Percentiles rank a stretch among this genome's conserved stretches.
phyloP scores from a whole-genome alignment of 108 stramenopile genomes.

The Cyclotella atomus region DNA sequence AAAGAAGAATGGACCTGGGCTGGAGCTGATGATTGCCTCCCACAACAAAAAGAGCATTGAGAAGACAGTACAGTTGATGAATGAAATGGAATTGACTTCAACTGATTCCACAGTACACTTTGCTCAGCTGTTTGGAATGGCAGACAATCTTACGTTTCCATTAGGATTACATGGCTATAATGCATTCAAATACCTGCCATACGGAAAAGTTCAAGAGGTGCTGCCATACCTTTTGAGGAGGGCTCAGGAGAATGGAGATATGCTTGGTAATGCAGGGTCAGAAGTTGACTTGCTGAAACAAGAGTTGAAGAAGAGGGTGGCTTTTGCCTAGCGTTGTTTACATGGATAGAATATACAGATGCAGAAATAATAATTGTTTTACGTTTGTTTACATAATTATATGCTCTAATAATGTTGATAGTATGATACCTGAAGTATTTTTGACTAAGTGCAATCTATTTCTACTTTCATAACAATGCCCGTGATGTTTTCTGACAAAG shows the following conservation, averaged over 20 bases:
- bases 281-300: conserved; percentile 62
- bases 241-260: conserved; percentile 93
- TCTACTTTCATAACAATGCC: too few species aligned
- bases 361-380: too few species aligned
- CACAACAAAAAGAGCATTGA: conserved; percentile 92
- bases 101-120: conserved; percentile 65
- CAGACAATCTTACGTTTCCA: conserved; percentile 92
- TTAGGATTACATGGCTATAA: conserved; percentile 88
- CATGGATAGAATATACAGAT: too few species aligned
- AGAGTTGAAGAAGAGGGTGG: conserved; percentile 50
- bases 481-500: too few species aligned
- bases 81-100: conserved; percentile 60
- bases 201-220: conserved; percentile 93
- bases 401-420: too few species aligned
- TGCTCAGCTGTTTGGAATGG: conserved; percentile 98
- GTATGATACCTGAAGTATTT: too few species aligned
- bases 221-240: conserved; percentile 96
- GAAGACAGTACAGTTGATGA: conserved; percentile 76
- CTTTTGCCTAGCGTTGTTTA: too few species aligned
- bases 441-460: too few species aligned
- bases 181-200: conserved; percentile 95
- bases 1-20: conserved; percentile 30
- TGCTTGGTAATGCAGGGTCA: conserved; percentile 64
- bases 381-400: too few species aligned
- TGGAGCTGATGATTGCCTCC: conserved; percentile 92